These are phyloP conservation scores for Ophiostoma ulmi DNA, from an alignment of 2,329 filamentous ascomycete genomes.

Conservation along the genomic window DNA sequence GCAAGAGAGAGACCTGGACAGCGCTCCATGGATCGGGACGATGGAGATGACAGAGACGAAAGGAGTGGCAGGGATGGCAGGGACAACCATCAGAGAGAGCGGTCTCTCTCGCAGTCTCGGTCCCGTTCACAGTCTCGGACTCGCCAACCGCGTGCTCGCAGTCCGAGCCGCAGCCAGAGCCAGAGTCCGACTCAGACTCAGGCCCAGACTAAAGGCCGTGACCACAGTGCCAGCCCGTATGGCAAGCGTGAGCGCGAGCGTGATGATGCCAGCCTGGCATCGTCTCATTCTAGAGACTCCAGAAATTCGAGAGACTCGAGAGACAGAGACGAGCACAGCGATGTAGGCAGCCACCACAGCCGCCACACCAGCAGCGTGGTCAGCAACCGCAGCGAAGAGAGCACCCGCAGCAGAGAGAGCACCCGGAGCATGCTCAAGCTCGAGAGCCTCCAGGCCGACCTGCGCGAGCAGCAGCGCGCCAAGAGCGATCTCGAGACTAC, in stretches of 20 bases:
- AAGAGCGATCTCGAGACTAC: constrained; percentile 10
- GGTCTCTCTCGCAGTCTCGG: background rate
- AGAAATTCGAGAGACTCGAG: background rate
- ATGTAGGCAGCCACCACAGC: background rate
- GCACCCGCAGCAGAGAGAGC: background rate
- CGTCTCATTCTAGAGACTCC: background rate
- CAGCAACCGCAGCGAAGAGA: background rate
- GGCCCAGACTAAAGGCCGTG: background rate
- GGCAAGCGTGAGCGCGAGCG: background rate
- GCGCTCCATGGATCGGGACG: background rate
- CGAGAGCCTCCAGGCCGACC: constrained; percentile 10
- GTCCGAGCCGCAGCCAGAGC: constrained; percentile 3
- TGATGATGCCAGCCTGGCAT: background rate
- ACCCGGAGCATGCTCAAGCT: constrained; percentile 13
- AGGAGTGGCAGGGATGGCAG: background rate
- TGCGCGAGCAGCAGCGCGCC: constrained; percentile 14
- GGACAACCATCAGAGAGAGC: background rate
- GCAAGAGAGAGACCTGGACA: background rate
- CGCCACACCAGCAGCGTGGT: background rate
- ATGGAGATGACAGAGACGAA: background rate
- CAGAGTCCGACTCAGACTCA: background rate
- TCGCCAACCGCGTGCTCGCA: background rate
- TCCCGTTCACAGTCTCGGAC: background rate
- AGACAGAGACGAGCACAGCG: constrained; percentile 9
- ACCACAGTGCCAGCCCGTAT: background rate